Evolutionary conservation across 495 filamentous ascomycete genomes (phyloP).

Genomic region (Rusavskia elegans): DNA sequence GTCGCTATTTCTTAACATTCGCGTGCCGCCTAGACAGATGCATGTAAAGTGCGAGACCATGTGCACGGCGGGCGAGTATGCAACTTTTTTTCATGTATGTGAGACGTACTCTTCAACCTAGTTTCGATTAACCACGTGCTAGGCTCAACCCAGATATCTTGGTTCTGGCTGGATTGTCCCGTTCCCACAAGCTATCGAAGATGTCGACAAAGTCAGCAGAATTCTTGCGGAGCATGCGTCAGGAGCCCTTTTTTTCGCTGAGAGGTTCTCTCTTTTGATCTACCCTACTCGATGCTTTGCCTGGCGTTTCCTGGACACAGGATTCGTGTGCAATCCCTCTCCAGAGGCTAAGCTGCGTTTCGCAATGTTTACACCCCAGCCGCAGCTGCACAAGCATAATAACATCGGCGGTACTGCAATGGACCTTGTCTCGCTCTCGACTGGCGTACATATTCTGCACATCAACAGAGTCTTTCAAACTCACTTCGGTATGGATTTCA

Average conservation of each 20-base stretch:
- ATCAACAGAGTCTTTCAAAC: constrained; percentile 9
- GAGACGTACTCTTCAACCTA: not conserved
- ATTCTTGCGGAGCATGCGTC: constrained; percentile 10
- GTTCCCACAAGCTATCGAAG: constrained; percentile 19
- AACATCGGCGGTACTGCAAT: not conserved
- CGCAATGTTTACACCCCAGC: constrained; percentile 2
- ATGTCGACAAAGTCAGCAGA: constrained; percentile 16
- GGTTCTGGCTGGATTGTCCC: constrained; percentile 24
- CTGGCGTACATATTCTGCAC: constrained; percentile 1
- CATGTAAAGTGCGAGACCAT: constrained; percentile 27
- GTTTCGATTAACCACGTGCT: not conserved
- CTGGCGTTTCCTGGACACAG: constrained; percentile 6
- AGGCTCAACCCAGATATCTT: not conserved
- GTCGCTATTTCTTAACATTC: constrained; percentile 14
- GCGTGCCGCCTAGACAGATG: constrained; percentile 10
- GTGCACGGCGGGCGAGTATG: constrained; percentile 22
- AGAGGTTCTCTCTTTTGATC: constrained; percentile 3
- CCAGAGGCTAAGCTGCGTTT: constrained; percentile 3
- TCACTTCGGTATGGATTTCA: constrained; percentile 10
- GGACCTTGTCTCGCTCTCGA: constrained; percentile 11
- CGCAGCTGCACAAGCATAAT: not conserved
- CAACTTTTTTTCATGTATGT: constrained; percentile 10
- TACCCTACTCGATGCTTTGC: constrained; percentile 5
- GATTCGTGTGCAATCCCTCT: not conserved
- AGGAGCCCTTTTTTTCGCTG: constrained; percentile 6